Conservation (phyloP, 345 rosid species). For the Cardamine occulta region DNA sequence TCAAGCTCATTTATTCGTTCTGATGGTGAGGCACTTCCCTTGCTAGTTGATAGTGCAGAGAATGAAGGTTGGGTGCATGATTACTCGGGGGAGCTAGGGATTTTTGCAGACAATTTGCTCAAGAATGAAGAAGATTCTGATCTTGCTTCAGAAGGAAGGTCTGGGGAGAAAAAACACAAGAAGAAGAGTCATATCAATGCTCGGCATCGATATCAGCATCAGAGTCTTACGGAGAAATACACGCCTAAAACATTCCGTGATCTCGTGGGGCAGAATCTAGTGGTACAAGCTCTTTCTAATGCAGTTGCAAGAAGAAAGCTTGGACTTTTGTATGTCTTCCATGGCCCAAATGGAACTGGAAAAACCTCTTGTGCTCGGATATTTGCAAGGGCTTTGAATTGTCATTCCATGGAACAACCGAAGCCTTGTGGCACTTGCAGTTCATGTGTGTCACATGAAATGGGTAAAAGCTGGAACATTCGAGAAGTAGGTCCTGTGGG, state of each 20-base stretch:
- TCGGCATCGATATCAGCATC: conserved; percentile 51
- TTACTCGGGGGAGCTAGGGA: conserved; percentile 96
- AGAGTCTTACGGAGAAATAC: conserved; percentile 84
- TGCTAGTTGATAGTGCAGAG: conserved; percentile 71
- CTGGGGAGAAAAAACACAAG: conserved; percentile 50
- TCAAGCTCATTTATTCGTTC: conserved; percentile 63
- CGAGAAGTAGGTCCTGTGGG: conserved; percentile 87
- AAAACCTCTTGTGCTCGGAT: conserved; percentile 96
- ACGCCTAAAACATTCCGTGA: conserved; percentile 80
- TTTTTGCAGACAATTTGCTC: conserved; percentile 80
- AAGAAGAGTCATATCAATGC: conserved; percentile 45
- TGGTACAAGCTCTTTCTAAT: conserved; percentile 89
- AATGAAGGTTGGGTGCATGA: conserved; percentile 84
- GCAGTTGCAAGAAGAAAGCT: conserved; percentile 76
- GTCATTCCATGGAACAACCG: conserved; percentile 73
- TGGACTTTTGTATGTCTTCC: conserved; percentile 86
- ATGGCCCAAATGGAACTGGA: conserved; percentile 98
- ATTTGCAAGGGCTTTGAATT: conserved; percentile 89
- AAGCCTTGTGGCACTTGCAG: conserved; percentile 88
- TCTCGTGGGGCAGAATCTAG: conserved; percentile 89
- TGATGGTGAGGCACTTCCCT: conserved; percentile 85
- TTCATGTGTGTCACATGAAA: conserved; percentile 74
- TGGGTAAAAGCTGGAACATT: conserved; percentile 76
- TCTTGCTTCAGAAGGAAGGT: conserved; percentile 88
- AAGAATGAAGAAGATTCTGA: conserved; percentile 74